Evolutionary conservation across 2,329 filamentous ascomycete genomes (phyloP).

Genomic region (Phialemonium atrogriseum): DNA sequence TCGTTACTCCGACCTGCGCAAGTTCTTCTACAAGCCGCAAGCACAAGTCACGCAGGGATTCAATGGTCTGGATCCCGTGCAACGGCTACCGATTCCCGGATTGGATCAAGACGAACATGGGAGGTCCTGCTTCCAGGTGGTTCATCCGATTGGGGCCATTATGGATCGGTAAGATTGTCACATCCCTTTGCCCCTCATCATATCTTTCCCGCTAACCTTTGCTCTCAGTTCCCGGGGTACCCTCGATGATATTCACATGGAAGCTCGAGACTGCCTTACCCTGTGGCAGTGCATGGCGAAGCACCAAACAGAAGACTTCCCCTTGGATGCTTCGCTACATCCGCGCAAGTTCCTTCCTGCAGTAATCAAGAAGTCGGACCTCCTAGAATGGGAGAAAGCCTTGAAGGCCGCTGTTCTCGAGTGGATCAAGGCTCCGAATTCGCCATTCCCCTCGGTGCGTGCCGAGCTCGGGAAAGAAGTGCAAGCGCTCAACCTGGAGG

Average conservation of each 20-base stretch:
- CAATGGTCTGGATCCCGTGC: constrained; percentile 35
- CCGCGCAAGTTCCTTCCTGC: constrained; percentile 40
- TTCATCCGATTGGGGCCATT: constrained; percentile 60
- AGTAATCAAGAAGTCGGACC: constrained; percentile 55
- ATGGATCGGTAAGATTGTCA: constrained; percentile 38
- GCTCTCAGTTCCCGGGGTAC: constrained; percentile 51
- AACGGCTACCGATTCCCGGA: constrained; percentile 34
- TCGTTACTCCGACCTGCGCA: constrained; percentile 71
- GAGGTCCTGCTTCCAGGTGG: constrained; percentile 41
- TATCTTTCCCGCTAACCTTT: constrained; percentile 1
- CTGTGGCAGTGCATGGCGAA: constrained; percentile 59
- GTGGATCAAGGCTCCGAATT: constrained; percentile 49
- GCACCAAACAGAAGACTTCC: constrained; percentile 41
- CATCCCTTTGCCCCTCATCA: too few relatives aligned
- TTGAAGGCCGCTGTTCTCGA: constrained; percentile 49
- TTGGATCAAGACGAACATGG: constrained; percentile 34
- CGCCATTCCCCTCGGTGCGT: constrained; percentile 34
- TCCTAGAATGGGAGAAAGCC: constrained; percentile 54
- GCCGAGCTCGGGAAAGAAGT: too few relatives aligned
- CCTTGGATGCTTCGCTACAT: constrained; percentile 39
- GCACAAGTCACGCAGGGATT: constrained; percentile 35
- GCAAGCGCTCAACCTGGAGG: too few relatives aligned
- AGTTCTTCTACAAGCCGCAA: constrained; percentile 58
- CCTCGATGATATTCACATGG: constrained; percentile 59
- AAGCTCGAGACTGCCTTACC: constrained; percentile 60